phyloP scores from a whole-genome alignment of 202 grass and related monocot genomes.

The Panicum virgatum region DNA sequence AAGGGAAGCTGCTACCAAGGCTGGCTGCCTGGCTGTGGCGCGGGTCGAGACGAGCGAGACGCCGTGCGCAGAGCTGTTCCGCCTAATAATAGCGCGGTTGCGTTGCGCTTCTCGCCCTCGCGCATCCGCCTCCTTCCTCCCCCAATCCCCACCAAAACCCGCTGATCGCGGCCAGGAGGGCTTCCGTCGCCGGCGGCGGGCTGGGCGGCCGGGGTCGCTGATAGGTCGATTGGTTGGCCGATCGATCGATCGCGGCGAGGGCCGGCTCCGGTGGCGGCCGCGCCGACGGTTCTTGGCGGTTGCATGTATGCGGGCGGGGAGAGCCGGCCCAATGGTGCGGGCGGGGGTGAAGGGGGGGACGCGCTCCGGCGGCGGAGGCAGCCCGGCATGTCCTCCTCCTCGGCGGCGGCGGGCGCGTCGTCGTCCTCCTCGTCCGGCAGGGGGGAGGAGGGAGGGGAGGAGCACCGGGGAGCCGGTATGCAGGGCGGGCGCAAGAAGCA shows the following conservation, averaged over 20 bases:
- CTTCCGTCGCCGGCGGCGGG: not conserved
- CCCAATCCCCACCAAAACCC: constrained; percentile 28
- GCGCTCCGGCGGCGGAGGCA: constrained; percentile 18
- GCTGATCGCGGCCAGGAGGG: not conserved
- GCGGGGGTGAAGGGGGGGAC: not conserved
- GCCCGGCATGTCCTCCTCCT: not conserved
- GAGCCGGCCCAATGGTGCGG: constrained; percentile 34
- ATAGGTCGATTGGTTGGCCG: not conserved
- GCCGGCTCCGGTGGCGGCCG: not conserved
- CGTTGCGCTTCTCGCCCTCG: constrained; percentile 16
- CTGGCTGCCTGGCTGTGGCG: too few relatives aligned
- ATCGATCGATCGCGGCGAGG: not conserved
- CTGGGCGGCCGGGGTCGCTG: not conserved
- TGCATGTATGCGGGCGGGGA: constrained; percentile 53
- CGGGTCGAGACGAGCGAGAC: not conserved
- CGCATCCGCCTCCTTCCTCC: too few relatives aligned
- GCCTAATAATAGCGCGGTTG: constrained; percentile 36
- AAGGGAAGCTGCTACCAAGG: not conserved
- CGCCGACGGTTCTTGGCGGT: constrained; percentile 33
- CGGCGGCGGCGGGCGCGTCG: not conserved
- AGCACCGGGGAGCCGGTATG: not conserved
- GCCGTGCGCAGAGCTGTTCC: constrained; percentile 4
- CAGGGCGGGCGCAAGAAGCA: constrained; percentile 29
- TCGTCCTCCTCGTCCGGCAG: constrained; percentile 31
- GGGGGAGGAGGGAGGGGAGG: not conserved